Percentiles rank a stretch among this genome's conserved stretches.
Conservation (phyloP, 169 alveolate genomes). For the Plasmodium relictum region DNA sequence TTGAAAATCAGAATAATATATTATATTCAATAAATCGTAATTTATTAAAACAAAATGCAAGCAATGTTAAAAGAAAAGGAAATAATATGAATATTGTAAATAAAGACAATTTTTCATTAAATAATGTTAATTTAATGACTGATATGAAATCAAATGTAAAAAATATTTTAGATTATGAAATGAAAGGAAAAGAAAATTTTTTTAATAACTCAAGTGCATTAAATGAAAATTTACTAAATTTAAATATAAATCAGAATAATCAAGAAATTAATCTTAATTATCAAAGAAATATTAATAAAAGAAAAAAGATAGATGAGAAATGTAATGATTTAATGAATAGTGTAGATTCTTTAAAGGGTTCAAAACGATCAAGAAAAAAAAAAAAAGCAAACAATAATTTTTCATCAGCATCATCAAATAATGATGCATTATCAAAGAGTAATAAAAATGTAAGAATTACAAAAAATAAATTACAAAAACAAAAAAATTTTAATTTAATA, state of each 20-base stretch:
- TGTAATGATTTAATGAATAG: constrained; percentile 8
- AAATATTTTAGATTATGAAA: not conserved
- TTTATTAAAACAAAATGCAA: not conserved
- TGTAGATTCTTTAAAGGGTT: not conserved
- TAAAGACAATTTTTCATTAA: constrained; percentile 1
- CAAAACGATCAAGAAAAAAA: constrained; percentile 40
- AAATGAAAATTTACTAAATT: constrained; percentile 10
- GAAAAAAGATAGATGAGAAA: constrained; percentile 27
- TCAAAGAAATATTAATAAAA: constrained; percentile 5
- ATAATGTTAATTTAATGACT: not conserved
- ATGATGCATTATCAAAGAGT: constrained; percentile 1
- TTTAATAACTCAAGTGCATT: not conserved
- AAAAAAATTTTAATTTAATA: constrained; percentile 2
- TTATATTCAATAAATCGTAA: constrained; percentile 10
- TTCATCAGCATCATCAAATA: constrained; percentile 27
- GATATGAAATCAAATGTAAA: not conserved
- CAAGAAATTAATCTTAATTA: constrained; percentile 4
- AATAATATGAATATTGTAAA: not conserved
- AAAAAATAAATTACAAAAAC: constrained; percentile 7
- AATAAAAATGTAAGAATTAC: not conserved
- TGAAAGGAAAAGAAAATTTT: not conserved
- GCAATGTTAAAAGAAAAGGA: not conserved
- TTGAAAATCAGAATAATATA: constrained; percentile 5
- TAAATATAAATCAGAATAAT: constrained; percentile 9
- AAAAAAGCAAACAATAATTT: constrained; percentile 27